Percentiles rank a stretch among this genome's conserved stretches.
phyloP scores from a whole-genome alignment of 371 early-diverging fungal species.

The Actinomortierella ambigua region DNA sequence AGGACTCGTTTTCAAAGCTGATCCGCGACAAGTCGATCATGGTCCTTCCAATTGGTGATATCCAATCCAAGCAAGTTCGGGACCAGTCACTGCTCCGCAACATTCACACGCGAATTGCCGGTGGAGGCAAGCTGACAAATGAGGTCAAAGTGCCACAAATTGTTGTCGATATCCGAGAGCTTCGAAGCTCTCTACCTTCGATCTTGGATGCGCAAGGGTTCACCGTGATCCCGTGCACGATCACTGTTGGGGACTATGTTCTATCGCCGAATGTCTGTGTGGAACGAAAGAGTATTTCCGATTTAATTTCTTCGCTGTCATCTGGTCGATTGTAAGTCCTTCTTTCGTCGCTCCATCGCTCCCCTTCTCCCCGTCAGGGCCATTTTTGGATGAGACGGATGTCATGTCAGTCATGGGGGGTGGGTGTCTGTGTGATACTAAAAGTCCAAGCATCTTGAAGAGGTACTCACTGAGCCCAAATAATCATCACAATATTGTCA shows the following conservation, averaged over 20 bases:
- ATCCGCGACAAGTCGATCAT: conserved; percentile 84
- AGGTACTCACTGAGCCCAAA: no score
- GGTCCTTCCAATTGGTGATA: conserved; percentile 48
- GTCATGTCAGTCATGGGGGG: no score
- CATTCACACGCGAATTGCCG: conserved; percentile 42
- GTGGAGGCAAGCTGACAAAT: conserved; percentile 28
- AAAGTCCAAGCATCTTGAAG: no score
- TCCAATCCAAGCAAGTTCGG: conserved; percentile 24
- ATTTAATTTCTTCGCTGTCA: conserved; percentile 84
- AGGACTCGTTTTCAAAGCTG: conserved; percentile 91
- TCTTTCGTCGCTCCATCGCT: no score
- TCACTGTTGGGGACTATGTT: conserved; percentile 96
- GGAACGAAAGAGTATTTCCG: conserved; percentile 94
- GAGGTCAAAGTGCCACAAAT: conserved; percentile 50
- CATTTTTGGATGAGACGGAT: no score
- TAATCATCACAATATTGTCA: not conserved
- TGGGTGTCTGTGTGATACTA: no score
- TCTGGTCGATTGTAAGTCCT: conserved; percentile 85
- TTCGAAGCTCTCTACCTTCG: conserved; percentile 90
- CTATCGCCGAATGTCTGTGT: conserved; percentile 88
- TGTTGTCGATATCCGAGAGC: conserved; percentile 95
- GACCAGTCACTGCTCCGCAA: conserved; percentile 44
- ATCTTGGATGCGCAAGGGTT: conserved; percentile 84
- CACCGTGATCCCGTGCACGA: conserved; percentile 79
- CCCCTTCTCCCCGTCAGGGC: no score